A percentile compares a stretch with the other conserved stretches of the same genome.
Conservation (phyloP, 768 basidiomycete genomes). For the Cystofilobasidium bisporidii region DNA sequence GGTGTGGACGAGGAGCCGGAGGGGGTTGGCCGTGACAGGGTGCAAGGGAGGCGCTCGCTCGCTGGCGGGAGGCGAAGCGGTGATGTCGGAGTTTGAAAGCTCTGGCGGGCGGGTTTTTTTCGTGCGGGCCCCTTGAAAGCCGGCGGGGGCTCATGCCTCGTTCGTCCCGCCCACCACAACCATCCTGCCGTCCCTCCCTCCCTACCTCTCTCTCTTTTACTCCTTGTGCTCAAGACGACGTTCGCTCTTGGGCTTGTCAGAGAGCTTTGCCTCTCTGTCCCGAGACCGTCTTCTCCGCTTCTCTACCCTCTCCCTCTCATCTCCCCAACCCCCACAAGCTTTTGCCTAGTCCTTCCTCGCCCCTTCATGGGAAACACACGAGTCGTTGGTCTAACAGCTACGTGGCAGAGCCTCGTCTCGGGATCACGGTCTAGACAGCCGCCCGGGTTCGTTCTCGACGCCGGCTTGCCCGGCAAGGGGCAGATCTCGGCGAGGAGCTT, state of each 20-base stretch:
- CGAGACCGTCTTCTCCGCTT: not conserved
- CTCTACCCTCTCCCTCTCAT: not conserved
- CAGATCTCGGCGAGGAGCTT: not conserved
- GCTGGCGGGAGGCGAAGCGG: too few species aligned
- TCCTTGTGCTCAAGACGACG: not conserved
- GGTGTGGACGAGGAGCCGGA: too few species aligned
- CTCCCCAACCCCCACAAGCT: not conserved
- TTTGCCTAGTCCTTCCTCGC: constrained; percentile 2
- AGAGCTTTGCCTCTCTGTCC: not conserved
- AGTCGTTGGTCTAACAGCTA: constrained; percentile 1
- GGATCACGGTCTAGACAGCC: not conserved
- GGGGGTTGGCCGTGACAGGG: too few species aligned
- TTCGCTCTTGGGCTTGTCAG: not conserved
- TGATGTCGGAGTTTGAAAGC: too few species aligned
- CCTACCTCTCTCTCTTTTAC: too few species aligned
- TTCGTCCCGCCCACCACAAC: too few species aligned
- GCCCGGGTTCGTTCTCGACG: not conserved
- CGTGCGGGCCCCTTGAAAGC: too few species aligned
- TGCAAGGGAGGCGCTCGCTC: too few species aligned
- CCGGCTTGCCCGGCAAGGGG: not conserved
- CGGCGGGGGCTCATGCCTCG: too few species aligned
- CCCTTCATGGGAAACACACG: not conserved
- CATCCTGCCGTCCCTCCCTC: too few species aligned
- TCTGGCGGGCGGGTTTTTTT: too few species aligned
- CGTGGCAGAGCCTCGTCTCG: not conserved